These are phyloP conservation scores for Fonsecaea multimorphosa DNA, from an alignment of 2,329 filamentous ascomycete species.

Conservation along the genomic window DNA sequence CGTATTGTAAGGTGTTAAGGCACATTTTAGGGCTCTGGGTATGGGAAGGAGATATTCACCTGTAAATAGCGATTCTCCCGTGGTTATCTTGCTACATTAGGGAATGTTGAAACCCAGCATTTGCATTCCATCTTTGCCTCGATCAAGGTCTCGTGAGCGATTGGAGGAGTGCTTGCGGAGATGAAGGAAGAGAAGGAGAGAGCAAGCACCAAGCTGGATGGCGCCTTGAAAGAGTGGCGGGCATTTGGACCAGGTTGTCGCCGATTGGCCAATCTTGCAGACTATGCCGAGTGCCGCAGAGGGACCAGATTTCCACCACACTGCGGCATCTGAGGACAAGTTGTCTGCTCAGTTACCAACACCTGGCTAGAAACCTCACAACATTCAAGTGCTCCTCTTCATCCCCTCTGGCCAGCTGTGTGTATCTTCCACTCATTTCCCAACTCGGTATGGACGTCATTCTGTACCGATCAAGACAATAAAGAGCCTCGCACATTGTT, in stretches of 20 bases:
- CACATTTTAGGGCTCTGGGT: not conserved
- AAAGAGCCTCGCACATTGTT: slow-evolving; percentile 27
- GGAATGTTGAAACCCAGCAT: not conserved
- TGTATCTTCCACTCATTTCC: not conserved
- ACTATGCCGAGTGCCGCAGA: slow-evolving; percentile 22
- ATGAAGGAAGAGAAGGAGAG: not conserved
- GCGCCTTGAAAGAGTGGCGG: slow-evolving; percentile 5
- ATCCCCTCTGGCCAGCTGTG: not conserved
- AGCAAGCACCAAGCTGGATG: slow-evolving; percentile 1
- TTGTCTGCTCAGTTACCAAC: slow-evolving; percentile 27
- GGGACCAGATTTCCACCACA: slow-evolving; percentile 21
- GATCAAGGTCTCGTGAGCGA: not conserved
- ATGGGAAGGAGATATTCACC: not conserved
- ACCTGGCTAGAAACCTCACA: slow-evolving; percentile 6
- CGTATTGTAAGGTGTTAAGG: not conserved
- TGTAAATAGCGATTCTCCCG: not conserved
- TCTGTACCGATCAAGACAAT: slow-evolving; percentile 10
- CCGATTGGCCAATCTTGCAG: slow-evolving; percentile 28
- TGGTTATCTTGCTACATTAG: not conserved
- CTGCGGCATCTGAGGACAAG: slow-evolving; percentile 31
- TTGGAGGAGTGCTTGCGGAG: not conserved
- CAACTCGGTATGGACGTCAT: slow-evolving; percentile 25
- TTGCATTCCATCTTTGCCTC: not conserved
- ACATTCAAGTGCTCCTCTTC: not conserved
- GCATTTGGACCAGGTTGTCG: slow-evolving; percentile 1